Conservation (phyloP, 1,284 basidiomycete species). For the Irpex sp. region DNA sequence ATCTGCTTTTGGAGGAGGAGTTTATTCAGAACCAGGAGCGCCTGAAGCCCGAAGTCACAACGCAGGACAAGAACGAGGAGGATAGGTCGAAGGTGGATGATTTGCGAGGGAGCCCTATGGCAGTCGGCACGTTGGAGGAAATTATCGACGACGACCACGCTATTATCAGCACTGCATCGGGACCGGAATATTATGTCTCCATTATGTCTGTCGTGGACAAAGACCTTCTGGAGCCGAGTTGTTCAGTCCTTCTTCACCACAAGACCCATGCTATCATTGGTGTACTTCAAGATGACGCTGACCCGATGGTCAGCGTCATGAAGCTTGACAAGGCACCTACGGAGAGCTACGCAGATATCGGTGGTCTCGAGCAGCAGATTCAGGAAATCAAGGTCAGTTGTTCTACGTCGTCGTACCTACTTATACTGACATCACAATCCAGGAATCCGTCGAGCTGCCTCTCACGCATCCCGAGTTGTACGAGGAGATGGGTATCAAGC, state of each 20-base stretch:
- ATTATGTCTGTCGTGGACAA: conserved; percentile 99
- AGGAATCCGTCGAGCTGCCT: conserved; percentile 98
- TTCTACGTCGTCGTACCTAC: not conserved
- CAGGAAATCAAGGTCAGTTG: conserved; percentile 92
- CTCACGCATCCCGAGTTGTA: conserved; percentile 98
- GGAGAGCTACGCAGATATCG: conserved; percentile 98
- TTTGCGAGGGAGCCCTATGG: conserved; percentile 93
- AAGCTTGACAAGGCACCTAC: conserved; percentile 98
- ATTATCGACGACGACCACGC: conserved; percentile 99
- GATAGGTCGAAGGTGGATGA: conserved; percentile 94
- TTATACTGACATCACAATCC: conserved; percentile 6
- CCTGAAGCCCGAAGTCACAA: conserved; percentile 72
- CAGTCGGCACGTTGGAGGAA: conserved; percentile 95
- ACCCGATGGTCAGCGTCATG: conserved; percentile 98
- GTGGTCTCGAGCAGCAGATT: conserved; percentile 94
- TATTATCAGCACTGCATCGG: conserved; percentile 92
- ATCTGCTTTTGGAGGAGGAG: conserved; percentile 95
- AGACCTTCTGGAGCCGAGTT: conserved; percentile 94
- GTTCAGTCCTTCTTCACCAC: conserved; percentile 93
- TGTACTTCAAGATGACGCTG: conserved; percentile 94
- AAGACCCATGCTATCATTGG: conserved; percentile 95
- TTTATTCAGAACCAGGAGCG: conserved; percentile 96
- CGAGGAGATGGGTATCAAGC: conserved; percentile 99
- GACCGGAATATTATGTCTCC: conserved; percentile 96
- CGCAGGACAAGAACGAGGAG: conserved; percentile 95